Evolutionary conservation across 495 filamentous ascomycete genomes (phyloP), one percentile per base, ranked within the genome.

Genomic region (Penicillium bovifimosum): DNA sequence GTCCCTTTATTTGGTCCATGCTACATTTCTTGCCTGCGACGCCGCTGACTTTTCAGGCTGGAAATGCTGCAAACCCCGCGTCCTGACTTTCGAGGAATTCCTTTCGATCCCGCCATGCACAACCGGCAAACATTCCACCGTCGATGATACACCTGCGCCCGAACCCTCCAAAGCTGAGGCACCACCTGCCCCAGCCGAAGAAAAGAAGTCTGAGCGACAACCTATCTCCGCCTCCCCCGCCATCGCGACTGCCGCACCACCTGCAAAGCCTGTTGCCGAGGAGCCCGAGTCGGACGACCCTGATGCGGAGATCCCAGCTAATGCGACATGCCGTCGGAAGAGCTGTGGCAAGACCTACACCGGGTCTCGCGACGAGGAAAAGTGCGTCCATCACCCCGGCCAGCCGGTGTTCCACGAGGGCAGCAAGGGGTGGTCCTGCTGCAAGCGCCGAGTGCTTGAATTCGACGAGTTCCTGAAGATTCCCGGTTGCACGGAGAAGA

Each of bases 61-160:
- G 93, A 96, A 96, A 76, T 99, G 93, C 75, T 99, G 93, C 80
- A 99, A 96, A 76, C 87, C 91, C 51, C 87, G 95, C 69, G 90
- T 97, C 57, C 80, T 99, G 58, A 96, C 92, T 44, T 99, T 99
- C 63, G 95, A 99, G 71, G 93, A 99, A 74, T 99, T 99, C 77
- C 88, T 97, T 62, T 68, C 79, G 42, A 97, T 99, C 58, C 80
- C 89, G 27, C 91, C 95, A 18, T 99, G 93, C 77, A 96, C 95
- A 17, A 88, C 85, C 14, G 93, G 93, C 61, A 93, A 86, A 57
- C 93, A 99, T 75, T 92, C 88, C 47, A 89, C 86, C 4, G 84
- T 92, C 52, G 91, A 88, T 53, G 85, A 88, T 47, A 86, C 82
- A 9, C 85, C 84, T 17, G 69, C 70, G 5, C 58, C 63, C 0